phyloP scores from a whole-genome alignment of 2,329 filamentous ascomycete species.

The Calonectria honghensis region DNA sequence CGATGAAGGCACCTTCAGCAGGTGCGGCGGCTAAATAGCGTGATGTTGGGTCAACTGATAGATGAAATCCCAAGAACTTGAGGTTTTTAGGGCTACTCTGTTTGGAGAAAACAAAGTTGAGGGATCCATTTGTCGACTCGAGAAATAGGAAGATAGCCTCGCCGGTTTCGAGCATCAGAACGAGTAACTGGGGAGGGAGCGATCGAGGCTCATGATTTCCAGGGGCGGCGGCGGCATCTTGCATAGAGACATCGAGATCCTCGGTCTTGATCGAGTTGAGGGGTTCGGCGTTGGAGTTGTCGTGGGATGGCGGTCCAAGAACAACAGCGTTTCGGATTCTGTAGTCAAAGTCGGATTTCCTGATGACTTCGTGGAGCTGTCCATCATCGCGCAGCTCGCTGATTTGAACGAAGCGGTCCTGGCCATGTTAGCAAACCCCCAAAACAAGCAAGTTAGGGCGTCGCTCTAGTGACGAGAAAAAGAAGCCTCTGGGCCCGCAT shows the following conservation, averaged over 20 bases:
- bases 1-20: constrained; percentile 80
- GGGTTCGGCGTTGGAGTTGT: constrained; percentile 48
- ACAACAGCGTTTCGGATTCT: constrained; percentile 87
- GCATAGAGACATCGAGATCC: constrained; percentile 63
- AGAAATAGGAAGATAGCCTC: constrained; percentile 87
- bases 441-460: too few species aligned
- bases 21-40: constrained; percentile 82
- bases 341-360: constrained; percentile 85
- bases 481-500: background rate
- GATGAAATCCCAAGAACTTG: constrained; percentile 77
- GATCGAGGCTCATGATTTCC: constrained; percentile 35
- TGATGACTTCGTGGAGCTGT: constrained; percentile 84
- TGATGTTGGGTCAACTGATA: constrained; percentile 87
- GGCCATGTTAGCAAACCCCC: constrained; percentile 39
- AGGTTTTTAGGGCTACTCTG: constrained; percentile 75
- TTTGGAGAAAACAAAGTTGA: constrained; percentile 77
- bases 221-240: constrained; percentile 50
- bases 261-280: constrained; percentile 61
- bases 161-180: constrained; percentile 84
- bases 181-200: constrained; percentile 86
- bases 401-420: constrained; percentile 88
- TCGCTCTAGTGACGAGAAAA: background rate
- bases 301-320: constrained; percentile 73
- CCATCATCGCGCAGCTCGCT: constrained; percentile 82
- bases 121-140: constrained; percentile 63